These are phyloP conservation scores for Musa acuminata DNA, from an alignment of 176 grass and related monocot species.

Conservation along the genomic window DNA sequence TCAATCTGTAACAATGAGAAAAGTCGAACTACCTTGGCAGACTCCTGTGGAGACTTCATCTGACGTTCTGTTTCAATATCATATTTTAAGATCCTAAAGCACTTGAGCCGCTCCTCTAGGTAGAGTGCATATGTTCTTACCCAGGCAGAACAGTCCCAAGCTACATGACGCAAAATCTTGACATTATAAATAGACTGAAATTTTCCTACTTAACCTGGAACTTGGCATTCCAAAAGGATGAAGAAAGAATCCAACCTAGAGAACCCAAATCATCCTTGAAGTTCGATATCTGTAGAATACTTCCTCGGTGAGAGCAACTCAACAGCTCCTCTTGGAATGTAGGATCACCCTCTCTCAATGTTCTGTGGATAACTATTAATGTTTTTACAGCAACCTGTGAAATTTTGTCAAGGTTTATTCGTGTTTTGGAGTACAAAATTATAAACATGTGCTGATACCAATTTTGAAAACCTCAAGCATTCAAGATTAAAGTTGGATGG, in stretches of 20 bases:
- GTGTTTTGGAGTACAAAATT: background rate
- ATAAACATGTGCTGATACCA: background rate
- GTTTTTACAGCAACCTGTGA: slow-evolving; percentile 84
- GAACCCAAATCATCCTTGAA: slow-evolving; percentile 91
- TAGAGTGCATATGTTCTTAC: slow-evolving; percentile 41
- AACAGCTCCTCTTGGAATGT: slow-evolving; percentile 77
- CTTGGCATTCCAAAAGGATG: background rate
- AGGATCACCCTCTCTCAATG: slow-evolving; percentile 78
- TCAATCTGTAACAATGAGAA: background rate
- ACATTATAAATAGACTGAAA: background rate
- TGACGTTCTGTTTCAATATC: slow-evolving; percentile 23
- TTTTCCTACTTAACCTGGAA: background rate
- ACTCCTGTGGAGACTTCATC: slow-evolving; percentile 45
- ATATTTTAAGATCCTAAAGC: slow-evolving; percentile 38
- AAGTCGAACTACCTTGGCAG: slow-evolving; percentile 40
- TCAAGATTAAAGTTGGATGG: background rate
- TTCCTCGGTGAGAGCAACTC: slow-evolving; percentile 64
- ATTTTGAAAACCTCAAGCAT: background rate
- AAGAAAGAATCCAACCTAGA: slow-evolving; percentile 39
- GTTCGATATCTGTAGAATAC: slow-evolving; percentile 73
- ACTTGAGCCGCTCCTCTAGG: slow-evolving; percentile 37
- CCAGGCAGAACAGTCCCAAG: slow-evolving; percentile 44
- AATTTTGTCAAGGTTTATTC: background rate
- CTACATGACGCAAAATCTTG: slow-evolving; percentile 8
- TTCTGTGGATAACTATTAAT: slow-evolving; percentile 79